These are phyloP conservation scores for Eimeria acervulina DNA, from an alignment of 169 alveolate genomes.

Conservation along the genomic window DNA sequence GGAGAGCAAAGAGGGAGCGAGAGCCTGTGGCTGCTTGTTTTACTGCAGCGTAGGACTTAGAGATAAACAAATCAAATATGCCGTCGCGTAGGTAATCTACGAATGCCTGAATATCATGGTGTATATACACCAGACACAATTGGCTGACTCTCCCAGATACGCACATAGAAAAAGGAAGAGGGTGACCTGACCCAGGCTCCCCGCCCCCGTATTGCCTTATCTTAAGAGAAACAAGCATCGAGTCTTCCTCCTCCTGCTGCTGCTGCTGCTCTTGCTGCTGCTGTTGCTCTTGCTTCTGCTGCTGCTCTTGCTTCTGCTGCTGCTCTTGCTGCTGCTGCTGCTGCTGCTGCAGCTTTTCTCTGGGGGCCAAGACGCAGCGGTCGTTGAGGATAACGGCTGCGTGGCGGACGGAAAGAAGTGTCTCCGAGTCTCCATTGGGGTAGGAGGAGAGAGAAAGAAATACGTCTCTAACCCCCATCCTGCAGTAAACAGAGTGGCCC, in stretches of 20 bases:
- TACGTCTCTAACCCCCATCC: constrained; percentile 52
- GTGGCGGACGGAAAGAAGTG: constrained; percentile 1
- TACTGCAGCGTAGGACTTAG: constrained; percentile 90
- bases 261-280: neutral
- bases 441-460: neutral
- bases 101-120: constrained; percentile 88
- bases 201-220: constrained; percentile 61
- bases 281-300: neutral
- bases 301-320: neutral
- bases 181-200: constrained; percentile 37
- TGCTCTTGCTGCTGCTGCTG: constrained; percentile 3
- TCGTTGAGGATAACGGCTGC: constrained; percentile 66
- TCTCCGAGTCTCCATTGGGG: constrained; percentile 50
- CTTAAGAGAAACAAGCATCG: constrained; percentile 21
- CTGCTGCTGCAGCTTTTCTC: constrained; percentile 34
- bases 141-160: constrained; percentile 56
- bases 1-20: constrained; percentile 85
- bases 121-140: constrained; percentile 86
- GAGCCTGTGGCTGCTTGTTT: constrained; percentile 89
- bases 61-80: constrained; percentile 89
- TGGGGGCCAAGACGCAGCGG: constrained; percentile 66
- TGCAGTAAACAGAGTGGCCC: constrained; percentile 28
- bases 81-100: constrained; percentile 92
- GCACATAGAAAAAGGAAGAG: constrained; percentile 41
- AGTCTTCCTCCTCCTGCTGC: neutral